phyloP scores from a whole-genome alignment of 129 eudicot species.

The Helianthus annuus region HanXRQr2.0-SUNRISE NC_035447.2:98642353-98642852 shows the following conservation, averaged over 20 bases:
- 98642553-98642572: conserved; percentile 72
- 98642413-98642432: conserved; percentile 92
- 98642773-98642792: not conserved
- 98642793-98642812: conserved; percentile 1
- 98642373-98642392: not conserved
- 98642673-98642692: conserved; percentile 71
- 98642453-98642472: conserved; percentile 87
- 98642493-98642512: not conserved
- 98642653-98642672: conserved; percentile 64
- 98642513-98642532: not conserved
- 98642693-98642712: conserved; percentile 88
- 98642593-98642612: conserved; percentile 89
- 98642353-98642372: too few relatives aligned
- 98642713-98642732: conserved; percentile 84
- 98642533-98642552: conserved; percentile 56
- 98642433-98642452: conserved; percentile 85
- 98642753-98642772: conserved; percentile 68
- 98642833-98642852: not conserved
- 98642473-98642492: conserved; percentile 6
- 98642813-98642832: not conserved
- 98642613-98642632: conserved; percentile 90
- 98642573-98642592: conserved; percentile 93
- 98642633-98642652: conserved; percentile 91
- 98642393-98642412: conserved; percentile 79
- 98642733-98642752: conserved; percentile 85